These are phyloP conservation scores for Diutina scorzettiae DNA, from an alignment of 1,139 yeast species.

Conservation along the genomic window DNA sequence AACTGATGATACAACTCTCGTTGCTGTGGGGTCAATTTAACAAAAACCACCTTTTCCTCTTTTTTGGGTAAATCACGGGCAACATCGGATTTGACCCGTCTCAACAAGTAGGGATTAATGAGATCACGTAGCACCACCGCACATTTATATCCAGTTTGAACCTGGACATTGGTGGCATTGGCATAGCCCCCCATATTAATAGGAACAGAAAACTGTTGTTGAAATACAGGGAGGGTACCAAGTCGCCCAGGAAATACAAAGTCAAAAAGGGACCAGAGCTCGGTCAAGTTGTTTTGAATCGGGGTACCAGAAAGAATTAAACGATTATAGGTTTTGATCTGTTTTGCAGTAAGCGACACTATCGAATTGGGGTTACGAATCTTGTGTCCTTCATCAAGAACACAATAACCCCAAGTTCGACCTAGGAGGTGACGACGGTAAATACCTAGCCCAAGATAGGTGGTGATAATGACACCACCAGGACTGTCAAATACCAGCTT, in stretches of 20 bases:
- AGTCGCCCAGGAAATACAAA: slow-evolving; percentile 89
- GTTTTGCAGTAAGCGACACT: slow-evolving; percentile 76
- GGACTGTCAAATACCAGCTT: slow-evolving; percentile 31
- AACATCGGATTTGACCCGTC: slow-evolving; percentile 90
- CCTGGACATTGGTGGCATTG: slow-evolving; percentile 90
- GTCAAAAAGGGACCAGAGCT: slow-evolving; percentile 90
- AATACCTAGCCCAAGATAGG: slow-evolving; percentile 80
- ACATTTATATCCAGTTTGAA: slow-evolving; percentile 92
- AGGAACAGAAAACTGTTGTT: slow-evolving; percentile 83
- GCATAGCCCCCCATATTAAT: slow-evolving; percentile 98
- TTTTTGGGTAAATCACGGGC: slow-evolving; percentile 93
- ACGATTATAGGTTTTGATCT: slow-evolving; percentile 68
- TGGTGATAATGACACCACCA: slow-evolving; percentile 69
- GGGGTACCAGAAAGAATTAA: slow-evolving; percentile 92
- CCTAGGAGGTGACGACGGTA: slow-evolving; percentile 63
- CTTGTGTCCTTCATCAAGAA: slow-evolving; percentile 93
- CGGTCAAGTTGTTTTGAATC: slow-evolving; percentile 82
- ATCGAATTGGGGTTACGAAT: slow-evolving; percentile 91
- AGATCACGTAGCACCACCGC: slow-evolving; percentile 83
- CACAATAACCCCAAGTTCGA: slow-evolving; percentile 78
- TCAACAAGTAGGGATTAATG: slow-evolving; percentile 75
- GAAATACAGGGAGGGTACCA: slow-evolving; percentile 92
- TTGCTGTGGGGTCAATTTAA: slow-evolving; percentile 70
- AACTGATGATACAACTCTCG: slow-evolving; percentile 63
- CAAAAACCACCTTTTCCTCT: slow-evolving; percentile 86